Percentiles rank a stretch among this genome's conserved stretches.
Conservation (phyloP, 2,329 filamentous ascomycete genomes). For the Phoma sp. region DNA sequence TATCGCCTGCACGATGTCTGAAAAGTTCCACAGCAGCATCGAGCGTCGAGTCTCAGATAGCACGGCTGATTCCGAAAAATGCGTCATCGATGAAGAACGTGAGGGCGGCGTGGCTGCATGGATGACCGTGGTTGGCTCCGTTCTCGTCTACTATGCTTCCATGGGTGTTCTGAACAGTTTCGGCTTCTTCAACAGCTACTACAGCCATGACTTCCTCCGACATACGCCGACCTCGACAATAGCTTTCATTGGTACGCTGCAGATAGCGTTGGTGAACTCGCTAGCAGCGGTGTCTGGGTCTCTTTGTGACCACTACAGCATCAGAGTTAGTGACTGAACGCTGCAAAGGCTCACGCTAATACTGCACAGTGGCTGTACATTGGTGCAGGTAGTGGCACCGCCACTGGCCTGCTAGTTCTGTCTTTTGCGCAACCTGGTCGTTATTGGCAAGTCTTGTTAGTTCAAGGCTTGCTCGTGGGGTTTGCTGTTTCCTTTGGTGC, state of each 20-base stretch:
- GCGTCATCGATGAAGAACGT: conserved; percentile 21
- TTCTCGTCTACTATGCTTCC: conserved; percentile 49
- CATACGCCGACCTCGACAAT: conserved; percentile 46
- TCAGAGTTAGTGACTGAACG: conserved; percentile 54
- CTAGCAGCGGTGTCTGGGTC: conserved; percentile 67
- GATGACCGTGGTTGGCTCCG: conserved; percentile 48
- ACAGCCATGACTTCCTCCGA: conserved; percentile 46
- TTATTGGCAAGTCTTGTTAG: conserved; percentile 55
- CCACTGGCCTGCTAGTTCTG: conserved; percentile 30
- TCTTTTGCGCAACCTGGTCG: conserved; percentile 32
- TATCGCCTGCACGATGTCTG: conserved; percentile 20
- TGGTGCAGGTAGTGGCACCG: conserved; percentile 33
- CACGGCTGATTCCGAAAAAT: conserved; percentile 33
- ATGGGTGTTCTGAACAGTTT: conserved; percentile 53
- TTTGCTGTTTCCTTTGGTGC: conserved; percentile 53
- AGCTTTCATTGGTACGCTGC: conserved; percentile 54
- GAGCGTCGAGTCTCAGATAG: conserved; percentile 20
- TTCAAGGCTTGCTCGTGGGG: conserved; percentile 55
- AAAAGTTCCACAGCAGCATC: conserved; percentile 20
- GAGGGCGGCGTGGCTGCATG: conserved; percentile 36
- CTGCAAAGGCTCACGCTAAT: conserved; percentile 10
- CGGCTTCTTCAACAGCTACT: conserved; percentile 57
- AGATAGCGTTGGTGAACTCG: conserved; percentile 57
- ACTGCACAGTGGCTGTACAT: conserved; percentile 40
- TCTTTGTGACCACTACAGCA: conserved; percentile 68